A percentile compares a stretch with the other conserved stretches of the same genome.
Conservation (phyloP, 2,329 filamentous ascomycete genomes). For the Fusarium penzigii region DNA sequence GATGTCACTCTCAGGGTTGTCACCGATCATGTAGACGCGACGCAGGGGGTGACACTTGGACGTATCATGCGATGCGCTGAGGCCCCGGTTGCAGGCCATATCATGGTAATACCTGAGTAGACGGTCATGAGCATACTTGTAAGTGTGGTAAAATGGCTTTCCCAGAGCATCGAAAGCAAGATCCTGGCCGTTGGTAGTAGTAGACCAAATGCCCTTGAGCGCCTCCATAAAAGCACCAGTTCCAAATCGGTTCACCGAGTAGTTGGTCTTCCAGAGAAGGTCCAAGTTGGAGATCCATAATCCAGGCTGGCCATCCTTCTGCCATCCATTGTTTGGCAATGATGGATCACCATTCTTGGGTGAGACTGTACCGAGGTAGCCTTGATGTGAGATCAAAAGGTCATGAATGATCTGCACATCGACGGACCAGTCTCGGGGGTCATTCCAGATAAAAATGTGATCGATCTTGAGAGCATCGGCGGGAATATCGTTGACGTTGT, state of each 20-base stretch:
- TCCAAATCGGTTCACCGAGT: conserved; percentile 82
- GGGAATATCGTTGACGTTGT: conserved; percentile 36
- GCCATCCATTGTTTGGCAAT: conserved; percentile 76
- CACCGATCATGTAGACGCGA: conserved; percentile 91
- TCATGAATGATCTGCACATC: conserved; percentile 85
- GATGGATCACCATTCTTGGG: conserved; percentile 64
- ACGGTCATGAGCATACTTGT: conserved; percentile 75
- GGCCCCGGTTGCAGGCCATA: conserved; percentile 22
- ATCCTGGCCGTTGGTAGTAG: conserved; percentile 64
- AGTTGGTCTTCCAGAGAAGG: conserved; percentile 82
- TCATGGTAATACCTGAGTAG: conserved; percentile 54
- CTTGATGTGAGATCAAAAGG: conserved; percentile 74
- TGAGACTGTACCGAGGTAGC: conserved; percentile 79
- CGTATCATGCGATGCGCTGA: conserved; percentile 10
- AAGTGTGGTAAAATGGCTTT: conserved; percentile 78
- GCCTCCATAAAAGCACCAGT: conserved; percentile 89
- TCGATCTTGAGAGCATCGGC: conserved; percentile 70
- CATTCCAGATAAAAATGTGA: conserved; percentile 91
- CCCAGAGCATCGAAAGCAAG: conserved; percentile 72
- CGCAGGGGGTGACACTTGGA: conserved; percentile 53
- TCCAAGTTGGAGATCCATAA: conserved; percentile 92
- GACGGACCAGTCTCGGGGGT: conserved; percentile 93
- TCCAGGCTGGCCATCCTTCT: conserved; percentile 75
- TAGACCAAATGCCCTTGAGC: conserved; percentile 76
- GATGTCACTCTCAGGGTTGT: conserved; percentile 89